Evolutionary conservation across 1,284 basidiomycete genomes (phyloP).

Genomic region (Athelia psychrophila): DNA sequence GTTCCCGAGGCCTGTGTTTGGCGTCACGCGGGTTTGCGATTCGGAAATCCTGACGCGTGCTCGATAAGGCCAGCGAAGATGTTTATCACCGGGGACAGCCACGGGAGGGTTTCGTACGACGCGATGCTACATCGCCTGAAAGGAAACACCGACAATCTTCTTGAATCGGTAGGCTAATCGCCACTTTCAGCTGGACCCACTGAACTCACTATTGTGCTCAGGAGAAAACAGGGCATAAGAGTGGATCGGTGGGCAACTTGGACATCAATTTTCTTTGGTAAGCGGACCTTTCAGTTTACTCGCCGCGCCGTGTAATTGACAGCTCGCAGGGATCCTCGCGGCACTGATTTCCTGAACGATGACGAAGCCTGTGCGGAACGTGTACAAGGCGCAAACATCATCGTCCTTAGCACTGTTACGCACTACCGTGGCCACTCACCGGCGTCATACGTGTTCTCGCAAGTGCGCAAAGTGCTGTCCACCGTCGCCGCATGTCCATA

Average conservation of each 20-base stretch:
- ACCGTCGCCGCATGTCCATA: not conserved
- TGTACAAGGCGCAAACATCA: not conserved
- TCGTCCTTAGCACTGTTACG: constrained; percentile 1
- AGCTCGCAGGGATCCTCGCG: not conserved
- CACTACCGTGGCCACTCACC: not conserved
- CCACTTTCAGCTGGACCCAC: not conserved
- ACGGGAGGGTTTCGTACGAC: not conserved
- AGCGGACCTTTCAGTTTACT: not conserved
- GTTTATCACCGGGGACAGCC: not conserved
- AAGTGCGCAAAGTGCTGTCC: not conserved
- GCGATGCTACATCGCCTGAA: not conserved
- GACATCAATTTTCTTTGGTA: constrained; percentile 4
- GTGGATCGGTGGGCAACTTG: not conserved
- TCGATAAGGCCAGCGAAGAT: not conserved
- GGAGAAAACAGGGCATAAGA: constrained; percentile 4
- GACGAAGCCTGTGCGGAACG: not conserved
- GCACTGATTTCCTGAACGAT: not conserved
- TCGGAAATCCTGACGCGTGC: constrained; percentile 1
- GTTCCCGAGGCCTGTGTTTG: constrained; percentile 3
- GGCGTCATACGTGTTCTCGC: not conserved
- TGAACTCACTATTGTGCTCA: not conserved
- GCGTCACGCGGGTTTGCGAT: constrained; percentile 4
- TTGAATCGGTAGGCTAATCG: not conserved
- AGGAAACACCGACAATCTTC: not conserved
- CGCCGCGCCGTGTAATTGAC: too few species aligned